A percentile compares a stretch with the other conserved stretches of the same genome.
These are phyloP conservation scores for Amanita inopinata DNA, from an alignment of 768 basidiomycete species.

Conservation along the genomic window DNA sequence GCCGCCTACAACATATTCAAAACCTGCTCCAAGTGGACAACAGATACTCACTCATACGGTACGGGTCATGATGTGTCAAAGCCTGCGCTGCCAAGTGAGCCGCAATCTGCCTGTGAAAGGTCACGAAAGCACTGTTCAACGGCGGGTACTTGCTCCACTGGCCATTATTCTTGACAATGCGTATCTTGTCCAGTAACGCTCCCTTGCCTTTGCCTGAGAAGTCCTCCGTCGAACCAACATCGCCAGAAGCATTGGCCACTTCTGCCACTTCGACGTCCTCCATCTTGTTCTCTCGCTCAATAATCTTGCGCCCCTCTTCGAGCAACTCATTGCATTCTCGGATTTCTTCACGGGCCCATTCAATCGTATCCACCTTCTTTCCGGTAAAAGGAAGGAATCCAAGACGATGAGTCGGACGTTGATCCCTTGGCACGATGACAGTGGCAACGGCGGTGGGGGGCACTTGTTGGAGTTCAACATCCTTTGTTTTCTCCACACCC, in stretches of 20 bases:
- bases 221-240: constrained; percentile 8
- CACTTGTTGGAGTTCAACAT: constrained; percentile 15
- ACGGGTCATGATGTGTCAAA: constrained; percentile 73
- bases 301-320: constrained; percentile 35
- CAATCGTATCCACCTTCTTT: constrained; percentile 86
- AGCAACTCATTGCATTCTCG: constrained; percentile 40
- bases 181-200: constrained; percentile 8
- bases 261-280: constrained; percentile 15
- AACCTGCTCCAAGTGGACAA: background rate
- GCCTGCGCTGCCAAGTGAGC: constrained; percentile 80
- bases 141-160: constrained; percentile 40
- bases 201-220: constrained; percentile 10
- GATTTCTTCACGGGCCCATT: constrained; percentile 80
- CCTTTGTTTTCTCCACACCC: constrained; percentile 38
- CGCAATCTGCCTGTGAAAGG: constrained; percentile 87
- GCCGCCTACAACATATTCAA: constrained; percentile 21
- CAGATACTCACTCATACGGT: constrained; percentile 51
- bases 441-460: constrained; percentile 16
- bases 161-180: constrained; percentile 9
- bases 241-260: constrained; percentile 1
- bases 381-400: constrained; percentile 57
- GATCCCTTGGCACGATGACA: constrained; percentile 45
- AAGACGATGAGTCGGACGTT: constrained; percentile 77
- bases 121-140: constrained; percentile 72
- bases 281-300: constrained; percentile 19